Evolutionary conservation across 2,329 filamentous ascomycete species (phyloP), one percentile per base, ranked within the genome.

Genomic region (Aspergillus niger): DNA sequence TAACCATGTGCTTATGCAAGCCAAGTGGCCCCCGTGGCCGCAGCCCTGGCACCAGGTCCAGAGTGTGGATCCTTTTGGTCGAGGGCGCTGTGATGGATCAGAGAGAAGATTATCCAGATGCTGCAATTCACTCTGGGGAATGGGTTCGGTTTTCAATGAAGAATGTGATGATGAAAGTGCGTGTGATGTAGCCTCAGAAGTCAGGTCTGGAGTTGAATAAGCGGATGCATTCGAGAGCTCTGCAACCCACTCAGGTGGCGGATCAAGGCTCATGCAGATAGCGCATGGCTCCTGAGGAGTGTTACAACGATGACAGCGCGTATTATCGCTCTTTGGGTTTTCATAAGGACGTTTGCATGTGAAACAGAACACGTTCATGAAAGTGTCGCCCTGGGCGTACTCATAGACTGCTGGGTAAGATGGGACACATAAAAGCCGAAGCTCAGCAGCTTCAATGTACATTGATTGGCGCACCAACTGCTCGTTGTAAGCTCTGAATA

Each of bases 11-110:
- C 77, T 78, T 30, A 87, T 77, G 69, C 86, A 89, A 53, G 80
- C 80, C 5, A 81, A 74, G 68, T 89, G 86, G 2, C 82, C 85
- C 41, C 83, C 81, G 66, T 89, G 86, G 3, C 85, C 84, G 70
- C 86, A 89, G 11, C 82, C 76, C 66, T 86, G 79, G 70, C 86
- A 89, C 76, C 81, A 82, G 5, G 82, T 80, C 80, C 82, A 86
- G 20, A 86, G 76, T 6, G 71, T 69, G 15, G 76, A 68, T 32
- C 74, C 76, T 58, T 69, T 71, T 30, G 71, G 69, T 17, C 70
- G 70, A 8, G 69, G 64, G 60, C 61, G 59, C 63, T 59, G 72
- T 64, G 66, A 63, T 58, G 69, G n/a, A 38, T 66, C 64, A 62
- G 67, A 11, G 39, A 47, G 36, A 10, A 41, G 10, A 54, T 64